Conservation (phyloP, 805 yeast species). For the Torulaspora maleeae region DNA sequence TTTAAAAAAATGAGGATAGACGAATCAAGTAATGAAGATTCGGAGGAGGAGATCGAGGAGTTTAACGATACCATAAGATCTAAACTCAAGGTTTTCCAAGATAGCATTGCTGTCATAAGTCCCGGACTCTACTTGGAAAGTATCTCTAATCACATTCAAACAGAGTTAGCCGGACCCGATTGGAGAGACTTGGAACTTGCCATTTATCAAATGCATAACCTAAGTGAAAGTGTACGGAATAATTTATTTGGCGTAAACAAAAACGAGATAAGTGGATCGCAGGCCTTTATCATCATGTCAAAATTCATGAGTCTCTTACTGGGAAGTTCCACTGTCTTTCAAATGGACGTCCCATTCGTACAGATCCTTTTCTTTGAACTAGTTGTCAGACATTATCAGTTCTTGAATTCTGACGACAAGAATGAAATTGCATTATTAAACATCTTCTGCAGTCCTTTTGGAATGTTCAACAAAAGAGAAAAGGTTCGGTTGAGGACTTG, state of each 20-base stretch:
- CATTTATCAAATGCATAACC: slow-evolving; percentile 70
- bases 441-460: slow-evolving; percentile 73
- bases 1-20: slow-evolving; percentile 78
- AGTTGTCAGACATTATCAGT: slow-evolving; percentile 69
- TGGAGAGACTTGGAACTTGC: slow-evolving; percentile 91
- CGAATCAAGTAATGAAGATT: slow-evolving; percentile 66
- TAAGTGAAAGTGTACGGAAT: slow-evolving; percentile 74
- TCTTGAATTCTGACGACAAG: slow-evolving; percentile 40
- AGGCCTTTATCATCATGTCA: slow-evolving; percentile 50
- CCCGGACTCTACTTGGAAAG: slow-evolving; percentile 59
- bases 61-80: slow-evolving; percentile 69
- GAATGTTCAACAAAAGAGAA: slow-evolving; percentile 68
- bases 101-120: slow-evolving; percentile 60
- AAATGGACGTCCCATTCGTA: slow-evolving; percentile 71
- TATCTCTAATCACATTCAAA: slow-evolving; percentile 52
- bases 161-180: slow-evolving; percentile 39
- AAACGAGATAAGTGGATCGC: slow-evolving; percentile 56
- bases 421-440: slow-evolving; percentile 60
- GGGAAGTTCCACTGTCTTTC: slow-evolving; percentile 35
- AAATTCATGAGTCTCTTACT: slow-evolving; percentile 31
- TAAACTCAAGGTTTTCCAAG: slow-evolving; percentile 75
- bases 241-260: slow-evolving; percentile 70
- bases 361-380: slow-evolving; percentile 82
- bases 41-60: slow-evolving; percentile 69
- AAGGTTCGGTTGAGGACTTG: slow-evolving; percentile 82